Base-by-base conservation (phyloP, 2,329 filamentous ascomycete species). In the Colletotrichum aenigma region DNA sequence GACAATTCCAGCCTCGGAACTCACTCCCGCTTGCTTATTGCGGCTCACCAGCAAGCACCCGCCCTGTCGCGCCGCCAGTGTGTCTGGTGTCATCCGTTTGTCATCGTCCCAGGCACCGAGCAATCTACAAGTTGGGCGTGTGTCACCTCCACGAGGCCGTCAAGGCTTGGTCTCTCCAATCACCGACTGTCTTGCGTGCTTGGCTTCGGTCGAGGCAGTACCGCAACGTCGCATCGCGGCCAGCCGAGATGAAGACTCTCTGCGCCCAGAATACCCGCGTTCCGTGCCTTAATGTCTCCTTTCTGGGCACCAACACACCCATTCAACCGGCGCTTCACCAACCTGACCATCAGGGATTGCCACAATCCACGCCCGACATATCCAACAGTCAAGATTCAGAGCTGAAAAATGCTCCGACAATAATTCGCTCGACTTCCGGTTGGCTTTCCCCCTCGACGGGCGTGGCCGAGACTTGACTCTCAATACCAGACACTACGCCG, bases 171-270 rank as follows among this genome's bases (percentile, higher is more conserved):
- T 38, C 24, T 48, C 30, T n/a, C 58, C 58, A 61, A 61, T 61
- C 58, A 32, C 28, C 10, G 9, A n/a, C 28, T 32, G 8, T 64
- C n/a, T 61, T 52, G 24, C 38, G 34, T 48, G 26, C 73, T 75
- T 75, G 62, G 62, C 62, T 65, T 48, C 70, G 69, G 73, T 62
- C 38, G 30, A 58, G 15, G 62, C 73, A 75, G 62, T 58, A 68
- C 64, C 69, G 73, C 21, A 62, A 43, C 10, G 64, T 75, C 73
- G 62, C 73, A 75, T 73, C 69, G 62, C 56, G n/a, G 43, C 55
- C 24, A 64, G 38, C 62, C 56, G 56, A 75, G 62, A 75, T 75
- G 73, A 72, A 61, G 36, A 43, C 32, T 36, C 18, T 28, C 48
- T 52, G 52, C 48, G 30, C 58, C 26, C 70, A 73, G 18, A 74